Evolutionary conservation across 2,329 filamentous ascomycete species (phyloP), one percentile per base, ranked within the genome.

Genomic region (Lasiodiplodia citricola): DNA sequence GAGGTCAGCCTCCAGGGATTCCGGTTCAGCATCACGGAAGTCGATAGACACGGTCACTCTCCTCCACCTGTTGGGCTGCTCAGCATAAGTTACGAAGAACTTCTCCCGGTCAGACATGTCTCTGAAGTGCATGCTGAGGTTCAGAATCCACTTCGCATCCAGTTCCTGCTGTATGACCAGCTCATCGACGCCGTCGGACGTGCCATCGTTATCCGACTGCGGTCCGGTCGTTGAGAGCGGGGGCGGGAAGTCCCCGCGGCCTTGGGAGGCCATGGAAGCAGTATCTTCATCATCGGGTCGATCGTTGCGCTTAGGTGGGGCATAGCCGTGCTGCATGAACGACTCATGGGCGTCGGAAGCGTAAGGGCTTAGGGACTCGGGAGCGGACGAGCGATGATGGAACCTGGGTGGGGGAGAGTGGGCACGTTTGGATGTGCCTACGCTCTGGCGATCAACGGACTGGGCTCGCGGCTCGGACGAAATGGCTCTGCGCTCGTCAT

Each of bases 111-210:
- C 92, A 14, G 94, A 96, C 75, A 91, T 91, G 81, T 99, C 96
- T 69, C 94, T 89, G 79, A 97, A 99, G 79, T 97, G 94, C 96
- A 99, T 97, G 80, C 94, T 97, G 70, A 98, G 86, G 76, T 99
- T 99, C 73, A 99, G 84, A 70, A 99, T 98, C 96, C 96, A 99
- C 75, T 88, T 90, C 70, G 86, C 88, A 75, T 97, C 94, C 67
- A 97, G 86, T 79, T 98, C 95, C 71, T 92, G 88, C 72, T 91
- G 88, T 72, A 97, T 87, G 74, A 88, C 84, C 65, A 85, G 83
- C 66, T 91, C 88, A 74, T 92, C 82, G 14, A 80, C 73, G 37
- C 75, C 77, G 2, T 77, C 76, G 8, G 74, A 74, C 21, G 78
- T 77, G 35, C 72, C 76, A 23, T 76, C 77, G 21, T 76, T 75